Evolutionary conservation across 129 eudicot species (phyloP), one percentile per base, ranked within the genome.

Genomic region (Lactuca saligna): DNA sequence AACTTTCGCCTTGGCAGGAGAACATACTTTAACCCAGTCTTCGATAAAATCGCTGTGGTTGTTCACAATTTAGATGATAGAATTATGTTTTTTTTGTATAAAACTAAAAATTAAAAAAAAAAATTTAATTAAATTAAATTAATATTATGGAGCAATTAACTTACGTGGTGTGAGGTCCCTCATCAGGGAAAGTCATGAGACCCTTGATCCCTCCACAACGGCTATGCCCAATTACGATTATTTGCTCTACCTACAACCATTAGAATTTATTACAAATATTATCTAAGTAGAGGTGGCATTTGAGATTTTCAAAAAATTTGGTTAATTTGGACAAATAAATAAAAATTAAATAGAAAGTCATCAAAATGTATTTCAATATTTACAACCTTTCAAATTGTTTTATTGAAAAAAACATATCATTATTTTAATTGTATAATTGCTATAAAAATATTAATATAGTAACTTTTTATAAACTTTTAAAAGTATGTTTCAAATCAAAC

Each of bases 141-240:
- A 25, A 1, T 25, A 25, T 25, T 44, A 12, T 4, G 51, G 5
- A 34, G 32, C 3, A 46, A 46, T 12, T 37, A 57, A 60, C 33
- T 81, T 84, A 92, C 98, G 98, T 92, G 44, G 78, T 6, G 66
- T 54, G 67, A 51, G 88, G 78, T 58, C 97, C 97, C 31, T 87
- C 95, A 17, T 77, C 86, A 15, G 95, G 83, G 87, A 94, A 80
- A 42, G 99, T 84, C 99, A 94, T 89, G 81, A 94, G 95, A 65
- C 99, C 99, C 79, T 89, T 94, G 64, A 94, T 89, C 55, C 99
- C 99, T 75, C 99, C 99, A 74, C 99, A 94, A 14, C 79, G 77
- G 71, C 99, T 94, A 73, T 94, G 99, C 15, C 99, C 99, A 71
- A 94, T 94, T 14, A 94, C 99, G 17, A 94, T 81, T 15, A 94